phyloP scores from a whole-genome alignment of 345 rosid species.

The Raphanus sativus region DNA sequence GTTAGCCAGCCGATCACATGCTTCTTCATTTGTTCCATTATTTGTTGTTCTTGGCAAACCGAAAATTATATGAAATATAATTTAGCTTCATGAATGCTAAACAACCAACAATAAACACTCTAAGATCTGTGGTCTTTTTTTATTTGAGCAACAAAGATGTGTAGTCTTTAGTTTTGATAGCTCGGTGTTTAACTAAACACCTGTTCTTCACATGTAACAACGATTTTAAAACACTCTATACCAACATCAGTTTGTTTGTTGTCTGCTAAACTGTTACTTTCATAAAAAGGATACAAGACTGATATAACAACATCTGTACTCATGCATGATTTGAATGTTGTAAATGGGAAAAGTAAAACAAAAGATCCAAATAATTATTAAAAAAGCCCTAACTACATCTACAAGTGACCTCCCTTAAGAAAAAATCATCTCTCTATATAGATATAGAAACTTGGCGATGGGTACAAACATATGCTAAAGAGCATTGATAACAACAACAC shows the following conservation, averaged over 20 bases:
- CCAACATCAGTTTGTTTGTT: background rate
- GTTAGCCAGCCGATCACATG: slow-evolving; percentile 28
- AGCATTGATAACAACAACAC: slow-evolving; percentile 19
- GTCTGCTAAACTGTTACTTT: background rate
- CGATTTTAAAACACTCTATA: background rate
- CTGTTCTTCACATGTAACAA: slow-evolving; percentile 7
- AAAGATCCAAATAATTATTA: background rate
- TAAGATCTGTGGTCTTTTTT: too few relatives aligned
- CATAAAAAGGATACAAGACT: background rate
- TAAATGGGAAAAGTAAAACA: background rate
- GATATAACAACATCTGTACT: background rate
- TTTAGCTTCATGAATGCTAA: background rate
- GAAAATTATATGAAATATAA: background rate
- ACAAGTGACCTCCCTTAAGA: slow-evolving; percentile 20
- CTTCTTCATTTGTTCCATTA: slow-evolving; percentile 17
- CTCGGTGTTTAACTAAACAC: background rate
- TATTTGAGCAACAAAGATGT: too few relatives aligned
- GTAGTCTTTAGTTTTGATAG: background rate
- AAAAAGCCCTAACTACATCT: slow-evolving; percentile 27
- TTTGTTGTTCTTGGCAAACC: slow-evolving; percentile 18
- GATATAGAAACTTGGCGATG: slow-evolving; percentile 17
- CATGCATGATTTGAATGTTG: background rate
- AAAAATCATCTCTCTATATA: background rate
- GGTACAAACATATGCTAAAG: slow-evolving; percentile 23
- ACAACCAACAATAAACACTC: background rate